phyloP scores from a whole-genome alignment of 495 filamentous ascomycete species.

The Penicillium ochrochloron region DNA sequence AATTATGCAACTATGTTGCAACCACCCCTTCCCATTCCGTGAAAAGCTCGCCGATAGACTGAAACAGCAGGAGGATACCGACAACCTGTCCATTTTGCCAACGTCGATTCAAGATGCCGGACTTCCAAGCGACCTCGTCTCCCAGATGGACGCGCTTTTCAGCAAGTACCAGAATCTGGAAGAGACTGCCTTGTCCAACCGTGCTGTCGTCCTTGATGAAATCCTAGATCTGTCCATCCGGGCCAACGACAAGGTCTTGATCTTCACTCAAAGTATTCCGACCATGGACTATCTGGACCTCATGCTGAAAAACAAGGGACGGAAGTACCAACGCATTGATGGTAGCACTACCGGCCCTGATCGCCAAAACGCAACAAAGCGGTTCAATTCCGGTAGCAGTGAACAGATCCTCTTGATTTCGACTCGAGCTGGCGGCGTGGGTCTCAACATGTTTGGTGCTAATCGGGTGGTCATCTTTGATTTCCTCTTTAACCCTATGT shows the following conservation, averaged over 20 bases:
- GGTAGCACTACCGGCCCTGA: constrained; percentile 57
- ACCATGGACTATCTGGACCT: constrained; percentile 71
- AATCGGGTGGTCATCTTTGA: constrained; percentile 92
- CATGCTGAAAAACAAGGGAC: constrained; percentile 48
- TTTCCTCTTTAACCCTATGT: constrained; percentile 75
- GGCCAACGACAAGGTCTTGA: constrained; percentile 67
- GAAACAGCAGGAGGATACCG: constrained; percentile 12
- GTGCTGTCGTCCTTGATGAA: constrained; percentile 63
- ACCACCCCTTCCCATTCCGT: constrained; percentile 72
- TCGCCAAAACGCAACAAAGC: constrained; percentile 64
- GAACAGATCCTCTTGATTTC: constrained; percentile 76
- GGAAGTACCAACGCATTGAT: constrained; percentile 64
- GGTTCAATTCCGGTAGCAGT: constrained; percentile 60
- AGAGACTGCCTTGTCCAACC: constrained; percentile 60
- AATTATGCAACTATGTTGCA: constrained; percentile 68
- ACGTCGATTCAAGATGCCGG: constrained; percentile 35
- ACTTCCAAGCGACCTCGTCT: constrained; percentile 31
- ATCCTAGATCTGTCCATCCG: constrained; percentile 67
- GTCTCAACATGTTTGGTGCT: constrained; percentile 81
- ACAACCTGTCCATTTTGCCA: constrained; percentile 15
- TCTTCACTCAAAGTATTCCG: constrained; percentile 76
- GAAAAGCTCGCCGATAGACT: constrained; percentile 50
- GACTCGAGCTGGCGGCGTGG: constrained; percentile 78
- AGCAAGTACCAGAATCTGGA: constrained; percentile 32
- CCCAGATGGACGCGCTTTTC: constrained; percentile 38